phyloP scores from a whole-genome alignment of 1,284 basidiomycete species.

The Bjerkandera adusta region DNA sequence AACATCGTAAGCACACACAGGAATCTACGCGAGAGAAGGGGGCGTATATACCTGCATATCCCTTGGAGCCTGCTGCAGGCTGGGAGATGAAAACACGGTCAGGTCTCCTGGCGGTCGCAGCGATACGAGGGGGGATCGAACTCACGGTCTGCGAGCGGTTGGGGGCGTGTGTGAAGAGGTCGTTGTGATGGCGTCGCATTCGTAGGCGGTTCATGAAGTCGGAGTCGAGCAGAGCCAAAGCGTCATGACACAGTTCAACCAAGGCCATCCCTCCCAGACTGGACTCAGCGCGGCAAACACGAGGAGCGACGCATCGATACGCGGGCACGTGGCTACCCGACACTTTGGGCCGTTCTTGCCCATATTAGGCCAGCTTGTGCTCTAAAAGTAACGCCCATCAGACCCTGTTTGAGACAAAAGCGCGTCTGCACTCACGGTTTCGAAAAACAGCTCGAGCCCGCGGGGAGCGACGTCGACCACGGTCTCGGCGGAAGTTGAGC shows the following conservation, averaged over 20 bases:
- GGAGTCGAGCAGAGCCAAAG: background rate
- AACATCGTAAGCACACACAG: slow-evolving; percentile 5
- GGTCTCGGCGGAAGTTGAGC: too few relatives aligned
- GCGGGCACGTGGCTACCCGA: too few relatives aligned
- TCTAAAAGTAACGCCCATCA: too few relatives aligned
- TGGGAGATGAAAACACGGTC: background rate
- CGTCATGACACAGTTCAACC: slow-evolving; percentile 6
- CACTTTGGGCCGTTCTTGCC: too few relatives aligned
- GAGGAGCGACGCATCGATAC: too few relatives aligned
- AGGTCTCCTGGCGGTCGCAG: background rate
- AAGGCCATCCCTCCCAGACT: too few relatives aligned
- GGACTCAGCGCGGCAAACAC: too few relatives aligned
- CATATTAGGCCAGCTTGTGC: too few relatives aligned
- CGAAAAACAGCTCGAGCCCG: too few relatives aligned
- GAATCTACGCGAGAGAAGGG: background rate
- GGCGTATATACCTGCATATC: slow-evolving; percentile 9
- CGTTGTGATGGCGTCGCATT: slow-evolving; percentile 2
- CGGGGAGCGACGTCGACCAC: too few relatives aligned
- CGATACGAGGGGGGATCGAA: background rate
- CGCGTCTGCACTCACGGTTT: too few relatives aligned
- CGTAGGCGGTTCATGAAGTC: slow-evolving; percentile 6
- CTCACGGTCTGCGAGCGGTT: background rate
- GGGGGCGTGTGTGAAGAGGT: background rate
- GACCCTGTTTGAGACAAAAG: too few relatives aligned
- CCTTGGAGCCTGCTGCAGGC: slow-evolving; percentile 1